Percentiles rank a stretch among this genome's conserved stretches.
Conservation (phyloP, 495 filamentous ascomycete genomes). For the Penicillium simplicissimum region DNA sequence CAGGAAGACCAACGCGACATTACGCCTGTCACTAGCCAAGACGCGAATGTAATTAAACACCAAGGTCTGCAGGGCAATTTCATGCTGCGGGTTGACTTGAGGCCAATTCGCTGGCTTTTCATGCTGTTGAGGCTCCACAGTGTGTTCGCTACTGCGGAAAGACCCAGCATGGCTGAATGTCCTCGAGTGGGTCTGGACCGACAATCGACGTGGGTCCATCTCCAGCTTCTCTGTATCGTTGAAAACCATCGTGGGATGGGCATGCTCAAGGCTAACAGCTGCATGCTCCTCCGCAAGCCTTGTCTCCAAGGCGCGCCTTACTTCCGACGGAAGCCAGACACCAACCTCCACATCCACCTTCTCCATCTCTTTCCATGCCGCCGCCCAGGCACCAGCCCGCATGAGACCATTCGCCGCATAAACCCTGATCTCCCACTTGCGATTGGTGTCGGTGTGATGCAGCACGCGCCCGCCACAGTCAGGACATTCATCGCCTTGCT, state of each 20-base stretch:
- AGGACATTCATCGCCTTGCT: slow-evolving; percentile 58
- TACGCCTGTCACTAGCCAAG: slow-evolving; percentile 66
- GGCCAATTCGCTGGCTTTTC: not conserved
- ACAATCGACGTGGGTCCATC: slow-evolving; percentile 11
- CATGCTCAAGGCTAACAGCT: slow-evolving; percentile 9
- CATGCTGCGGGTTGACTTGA: slow-evolving; percentile 14
- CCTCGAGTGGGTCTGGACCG: slow-evolving; percentile 11
- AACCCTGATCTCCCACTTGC: slow-evolving; percentile 81
- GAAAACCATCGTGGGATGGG: not conserved
- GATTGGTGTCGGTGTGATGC: slow-evolving; percentile 43
- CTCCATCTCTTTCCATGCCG: slow-evolving; percentile 97
- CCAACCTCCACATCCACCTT: slow-evolving; percentile 91
- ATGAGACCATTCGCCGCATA: slow-evolving; percentile 94
- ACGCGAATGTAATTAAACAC: slow-evolving; percentile 68
- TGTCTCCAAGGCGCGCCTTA: slow-evolving; percentile 50
- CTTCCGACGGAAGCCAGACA: slow-evolving; percentile 61
- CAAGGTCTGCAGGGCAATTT: slow-evolving; percentile 57
- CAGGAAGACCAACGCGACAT: slow-evolving; percentile 66
- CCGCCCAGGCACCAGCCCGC: slow-evolving; percentile 87
- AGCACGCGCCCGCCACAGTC: slow-evolving; percentile 58
- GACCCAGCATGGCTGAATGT: slow-evolving; percentile 13
- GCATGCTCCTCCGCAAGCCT: slow-evolving; percentile 30
- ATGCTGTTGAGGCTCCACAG: not conserved
- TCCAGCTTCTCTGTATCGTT: slow-evolving; percentile 18
- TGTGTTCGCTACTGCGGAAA: not conserved